These are phyloP conservation scores for Gentiana straminea DNA, from an alignment of 257 asterid genomes.

Conservation along the genomic window DNA sequence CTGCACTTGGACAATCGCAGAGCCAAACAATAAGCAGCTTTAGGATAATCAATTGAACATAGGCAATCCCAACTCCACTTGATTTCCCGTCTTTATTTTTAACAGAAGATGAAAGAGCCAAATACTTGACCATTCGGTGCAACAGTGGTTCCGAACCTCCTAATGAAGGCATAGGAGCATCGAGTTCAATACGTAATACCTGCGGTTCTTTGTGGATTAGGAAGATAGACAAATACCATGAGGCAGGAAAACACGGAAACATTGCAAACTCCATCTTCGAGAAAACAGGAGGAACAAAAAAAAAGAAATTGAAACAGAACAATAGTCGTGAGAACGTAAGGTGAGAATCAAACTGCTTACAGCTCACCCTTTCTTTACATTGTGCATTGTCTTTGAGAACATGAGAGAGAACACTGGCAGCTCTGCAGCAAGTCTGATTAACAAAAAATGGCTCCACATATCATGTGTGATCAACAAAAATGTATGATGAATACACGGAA, in stretches of 20 bases:
- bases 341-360: too few species aligned
- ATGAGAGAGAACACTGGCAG: constrained; percentile 86
- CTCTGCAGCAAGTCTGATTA: constrained; percentile 90
- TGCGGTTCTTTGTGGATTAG: constrained; percentile 22
- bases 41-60: constrained; percentile 64
- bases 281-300: too few species aligned
- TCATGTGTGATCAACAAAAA: too few species aligned
- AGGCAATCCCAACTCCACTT: constrained; percentile 24
- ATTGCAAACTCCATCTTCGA: neutral
- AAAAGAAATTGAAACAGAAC: too few species aligned
- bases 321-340: too few species aligned
- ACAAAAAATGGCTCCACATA: constrained; percentile 2
- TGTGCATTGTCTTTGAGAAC: constrained; percentile 62
- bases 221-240: neutral
- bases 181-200: constrained; percentile 75
- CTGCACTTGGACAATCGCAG: constrained; percentile 72
- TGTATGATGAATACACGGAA: too few species aligned
- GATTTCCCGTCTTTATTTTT: constrained; percentile 56
- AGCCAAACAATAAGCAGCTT: constrained; percentile 80
- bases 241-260: too few species aligned
- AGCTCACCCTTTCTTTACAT: constrained; percentile 82
- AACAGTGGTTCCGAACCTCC: constrained; percentile 81
- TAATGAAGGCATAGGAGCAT: constrained; percentile 50
- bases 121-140: constrained; percentile 87
- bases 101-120: constrained; percentile 77